These are phyloP conservation scores for Agaricus bisporus DNA, from an alignment of 768 basidiomycete genomes.

Conservation along the genomic window DNA sequence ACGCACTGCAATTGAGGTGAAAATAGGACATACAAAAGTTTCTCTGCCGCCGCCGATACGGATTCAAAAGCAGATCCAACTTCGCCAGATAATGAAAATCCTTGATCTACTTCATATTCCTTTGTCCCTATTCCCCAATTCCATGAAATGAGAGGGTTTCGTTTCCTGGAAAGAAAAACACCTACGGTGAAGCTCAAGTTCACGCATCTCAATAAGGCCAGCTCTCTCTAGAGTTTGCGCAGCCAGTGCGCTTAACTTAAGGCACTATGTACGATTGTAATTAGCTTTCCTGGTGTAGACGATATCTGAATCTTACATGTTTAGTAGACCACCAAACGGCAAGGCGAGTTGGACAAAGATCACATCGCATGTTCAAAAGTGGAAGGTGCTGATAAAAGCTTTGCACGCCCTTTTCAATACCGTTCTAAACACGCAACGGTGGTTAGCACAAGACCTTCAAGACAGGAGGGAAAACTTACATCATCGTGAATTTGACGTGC, in stretches of 20 bases:
- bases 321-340: constrained; percentile 57
- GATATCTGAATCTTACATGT: constrained; percentile 25
- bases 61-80: constrained; percentile 44
- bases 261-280: constrained; percentile 23
- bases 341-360: constrained; percentile 42
- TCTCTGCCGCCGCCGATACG: constrained; percentile 39
- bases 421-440: constrained; percentile 29
- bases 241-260: constrained; percentile 48
- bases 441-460: not conserved
- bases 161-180: not conserved
- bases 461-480: constrained; percentile 20
- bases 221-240: constrained; percentile 45
- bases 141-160: not conserved
- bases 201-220: constrained; percentile 33
- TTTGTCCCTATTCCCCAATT: constrained; percentile 18
- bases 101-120: constrained; percentile 20
- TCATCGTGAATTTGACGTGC: constrained; percentile 46
- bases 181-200: constrained; percentile 45
- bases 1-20: not conserved
- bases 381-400: constrained; percentile 58
- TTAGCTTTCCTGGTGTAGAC: not conserved
- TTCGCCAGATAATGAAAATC: constrained; percentile 34
- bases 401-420: constrained; percentile 39
- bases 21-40: constrained; percentile 34
- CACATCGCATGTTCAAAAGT: constrained; percentile 57